A percentile compares a stretch with the other conserved stretches of the same genome.
These are phyloP conservation scores for Microcyclospora tardicrescens DNA, from an alignment of 2,329 filamentous ascomycete genomes.

Conservation along the genomic window DNA sequence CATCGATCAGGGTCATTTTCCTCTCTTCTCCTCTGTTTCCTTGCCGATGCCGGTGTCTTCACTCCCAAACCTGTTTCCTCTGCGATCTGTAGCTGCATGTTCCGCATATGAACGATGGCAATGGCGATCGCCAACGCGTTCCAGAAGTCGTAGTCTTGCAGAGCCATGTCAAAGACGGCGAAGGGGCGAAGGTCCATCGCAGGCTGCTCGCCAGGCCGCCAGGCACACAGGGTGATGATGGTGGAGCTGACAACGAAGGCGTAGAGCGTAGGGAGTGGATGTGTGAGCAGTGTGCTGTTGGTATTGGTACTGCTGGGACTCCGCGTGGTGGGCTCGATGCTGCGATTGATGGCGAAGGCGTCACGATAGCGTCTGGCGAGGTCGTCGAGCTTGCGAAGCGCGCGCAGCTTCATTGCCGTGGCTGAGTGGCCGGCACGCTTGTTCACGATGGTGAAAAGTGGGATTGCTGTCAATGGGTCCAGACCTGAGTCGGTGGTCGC, in stretches of 20 bases:
- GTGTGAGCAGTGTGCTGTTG: constrained; percentile 8
- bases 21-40: constrained; percentile 5
- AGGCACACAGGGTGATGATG: constrained; percentile 40
- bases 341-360: constrained; percentile 19
- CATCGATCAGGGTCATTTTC: background rate
- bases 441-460: constrained; percentile 34
- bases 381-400: constrained; percentile 31
- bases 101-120: constrained; percentile 40
- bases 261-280: constrained; percentile 37
- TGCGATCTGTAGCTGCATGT: constrained; percentile 35
- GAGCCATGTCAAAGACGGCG: constrained; percentile 41
- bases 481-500: constrained; percentile 37
- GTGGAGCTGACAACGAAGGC: constrained; percentile 42
- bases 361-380: constrained; percentile 32
- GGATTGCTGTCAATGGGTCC: constrained; percentile 20
- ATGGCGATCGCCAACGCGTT: constrained; percentile 46
- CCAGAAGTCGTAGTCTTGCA: constrained; percentile 46
- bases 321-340: constrained; percentile 15
- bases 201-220: constrained; percentile 27
- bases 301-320: constrained; percentile 7
- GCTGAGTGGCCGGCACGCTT: constrained; percentile 28
- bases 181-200: constrained; percentile 17
- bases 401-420: constrained; percentile 28
- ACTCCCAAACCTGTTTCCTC: constrained; percentile 20
- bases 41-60: constrained; percentile 1